Percentiles rank a stretch among this genome's conserved stretches.
phyloP scores from a whole-genome alignment of 768 basidiomycete genomes.

The Imleria badia region DNA sequence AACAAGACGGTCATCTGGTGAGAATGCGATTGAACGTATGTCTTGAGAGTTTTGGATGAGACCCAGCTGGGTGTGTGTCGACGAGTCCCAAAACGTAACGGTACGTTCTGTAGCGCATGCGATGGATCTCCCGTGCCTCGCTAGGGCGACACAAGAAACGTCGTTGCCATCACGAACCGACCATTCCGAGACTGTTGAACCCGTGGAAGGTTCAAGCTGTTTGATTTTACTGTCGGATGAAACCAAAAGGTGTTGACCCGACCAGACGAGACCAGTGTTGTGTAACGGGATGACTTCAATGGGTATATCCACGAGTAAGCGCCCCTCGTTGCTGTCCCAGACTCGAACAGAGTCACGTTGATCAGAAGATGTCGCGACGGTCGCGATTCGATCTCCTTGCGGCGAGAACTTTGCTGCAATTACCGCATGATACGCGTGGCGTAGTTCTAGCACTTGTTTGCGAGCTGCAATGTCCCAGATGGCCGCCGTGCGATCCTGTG shows the following conservation, averaged over 20 bases:
- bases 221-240: neutral
- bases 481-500: too few relatives aligned
- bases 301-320: neutral
- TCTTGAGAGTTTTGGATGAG: neutral
- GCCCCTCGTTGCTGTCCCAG: neutral
- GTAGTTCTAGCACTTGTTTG: too few relatives aligned
- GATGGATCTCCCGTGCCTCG: neutral
- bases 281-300: neutral
- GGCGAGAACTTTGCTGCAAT: too few relatives aligned
- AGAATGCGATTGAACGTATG: neutral
- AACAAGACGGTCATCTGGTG: neutral
- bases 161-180: neutral
- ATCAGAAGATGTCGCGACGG: too few relatives aligned
- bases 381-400: too few relatives aligned
- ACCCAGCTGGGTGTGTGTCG: neutral
- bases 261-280: constrained; percentile 6
- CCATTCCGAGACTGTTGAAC: neutral
- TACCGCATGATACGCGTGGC: too few relatives aligned
- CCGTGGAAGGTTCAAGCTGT: neutral
- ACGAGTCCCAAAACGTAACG: constrained; percentile 2
- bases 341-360: too few relatives aligned
- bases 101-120: neutral
- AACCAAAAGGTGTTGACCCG: neutral
- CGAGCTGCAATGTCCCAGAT: too few relatives aligned
- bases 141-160: neutral